Evolutionary conservation across 164 flowering plant species (phyloP), one percentile per base, ranked within the genome.

Genomic region (Houttuynia cordata): DNA sequence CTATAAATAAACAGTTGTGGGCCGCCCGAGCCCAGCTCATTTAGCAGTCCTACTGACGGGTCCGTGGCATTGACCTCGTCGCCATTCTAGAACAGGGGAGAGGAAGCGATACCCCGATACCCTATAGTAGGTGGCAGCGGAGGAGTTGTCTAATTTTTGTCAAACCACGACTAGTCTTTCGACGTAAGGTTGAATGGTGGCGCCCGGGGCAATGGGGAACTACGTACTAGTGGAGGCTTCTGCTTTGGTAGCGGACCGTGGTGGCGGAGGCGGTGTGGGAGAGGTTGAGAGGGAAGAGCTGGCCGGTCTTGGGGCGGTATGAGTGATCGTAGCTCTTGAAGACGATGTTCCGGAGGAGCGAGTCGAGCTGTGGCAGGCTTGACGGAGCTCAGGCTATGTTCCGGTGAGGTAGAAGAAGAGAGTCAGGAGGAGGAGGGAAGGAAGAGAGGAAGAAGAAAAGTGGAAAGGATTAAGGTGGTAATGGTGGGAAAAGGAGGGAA

Each of bases 201-300:
- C 66, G 1, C 96, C 91, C 6, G 64, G 55, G 8, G 74, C 68
- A 49, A 94, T 52, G 40, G 60, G 76, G 66, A 94, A 86, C 68
- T 91, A 97, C 97, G 24, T 88, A 86, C 64, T 95, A 64, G 0
- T 74, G 70, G 7, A 94, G 82, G 66, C 99, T 91, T 10, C 97
- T 96, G 51, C 97, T 86, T 23, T 97, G 69, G 68, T 74, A 81
- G 59, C 83, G 77, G 47, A 62, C 82, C 0, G 79, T 68, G 52
- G 73, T 69, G 15, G 83, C 93, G 9, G 40, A 40, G 70, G 87
- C 72, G 69, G 88, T 71, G 64, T 81, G 87, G 8, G 97, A 76
- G 62, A 90, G 66, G 64, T 84, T 83, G 8, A 88, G 76, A 10
- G 58, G 25, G 63, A 83, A 78, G 0, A 78, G 19, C 18, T 49